Evolutionary conservation across 2,329 filamentous ascomycete species (phyloP), one percentile per base, ranked within the genome.

Genomic region (Colletotrichum sojae): DNA sequence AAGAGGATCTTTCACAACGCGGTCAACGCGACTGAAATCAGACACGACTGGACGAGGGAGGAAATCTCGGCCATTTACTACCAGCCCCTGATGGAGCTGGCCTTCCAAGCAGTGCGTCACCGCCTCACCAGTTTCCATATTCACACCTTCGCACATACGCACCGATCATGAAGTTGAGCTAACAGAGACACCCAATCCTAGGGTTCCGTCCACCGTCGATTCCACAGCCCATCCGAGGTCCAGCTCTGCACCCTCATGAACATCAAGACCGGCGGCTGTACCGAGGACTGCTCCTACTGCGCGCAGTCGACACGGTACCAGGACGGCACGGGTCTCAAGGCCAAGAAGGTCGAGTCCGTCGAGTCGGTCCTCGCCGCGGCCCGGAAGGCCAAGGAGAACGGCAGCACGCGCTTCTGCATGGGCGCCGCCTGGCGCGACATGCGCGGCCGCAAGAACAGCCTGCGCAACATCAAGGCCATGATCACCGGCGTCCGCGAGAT

Each of bases 221-320:
- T 97, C 84, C 94, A 97, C 82, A 88, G 93, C 76, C 93, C 94
- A 6, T 86, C 90, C 54, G 91, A 93, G 31, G 93, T 97, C 71
- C 94, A 97, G 81, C 92, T 97, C 81, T 97, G 94, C 84, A 97
- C 94, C 0, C 86, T 97, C 67, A 97, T 97, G 93, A 97, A 97
- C 85, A 97, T 97, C 85, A 97, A 97, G 79, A 97, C 94, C 9
- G 94, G 94, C 63, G 94, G 94, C 55, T 97, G 94, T 82, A 94
- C 90, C 74, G 94, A 97, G 80, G 94, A 97, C 81, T 97, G 94
- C 83, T 94, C 92, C 25, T 97, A 97, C 88, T 97, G 94, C 80
- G 93, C 94, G 2, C 94, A 97, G 81, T 95, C 94, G 5, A 94
- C 93, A 6, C 91, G 93, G 27, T 92, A 97, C 86, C 82, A 87